A percentile compares a stretch with the other conserved stretches of the same genome.
phyloP scores from a whole-genome alignment of 352 stramenopile species.

The Phytophthora gonapodyides region DNA sequence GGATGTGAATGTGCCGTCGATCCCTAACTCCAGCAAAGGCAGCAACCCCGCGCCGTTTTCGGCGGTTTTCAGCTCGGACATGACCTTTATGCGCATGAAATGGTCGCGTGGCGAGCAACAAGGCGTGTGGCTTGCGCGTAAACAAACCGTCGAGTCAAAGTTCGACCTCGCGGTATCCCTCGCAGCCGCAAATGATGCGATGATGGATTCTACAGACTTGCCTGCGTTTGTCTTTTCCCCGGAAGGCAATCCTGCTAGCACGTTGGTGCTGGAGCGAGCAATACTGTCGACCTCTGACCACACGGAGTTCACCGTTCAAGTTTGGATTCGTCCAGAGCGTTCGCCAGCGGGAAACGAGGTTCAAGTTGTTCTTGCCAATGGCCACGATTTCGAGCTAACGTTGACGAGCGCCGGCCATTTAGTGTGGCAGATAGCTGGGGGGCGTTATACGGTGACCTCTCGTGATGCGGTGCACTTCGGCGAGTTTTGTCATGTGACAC shows the following conservation, averaged over 20 bases:
- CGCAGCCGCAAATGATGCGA: slow-evolving; percentile 39
- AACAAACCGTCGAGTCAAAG: slow-evolving; percentile 30
- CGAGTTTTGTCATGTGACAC: slow-evolving; percentile 67
- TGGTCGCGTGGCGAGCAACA: slow-evolving; percentile 86
- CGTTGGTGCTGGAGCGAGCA: slow-evolving; percentile 68
- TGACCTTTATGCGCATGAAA: slow-evolving; percentile 77
- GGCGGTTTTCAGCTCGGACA: slow-evolving; percentile 55
- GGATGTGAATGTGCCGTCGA: slow-evolving; percentile 38
- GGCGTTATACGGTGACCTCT: slow-evolving; percentile 44
- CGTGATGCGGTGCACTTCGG: slow-evolving; percentile 43
- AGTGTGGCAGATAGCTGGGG: slow-evolving; percentile 55
- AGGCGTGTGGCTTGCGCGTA: slow-evolving; percentile 76
- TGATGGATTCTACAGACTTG: slow-evolving; percentile 59
- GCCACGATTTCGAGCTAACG: slow-evolving; percentile 59
- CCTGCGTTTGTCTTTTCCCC: slow-evolving; percentile 64
- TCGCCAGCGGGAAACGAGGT: slow-evolving; percentile 20
- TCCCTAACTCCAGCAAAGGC: slow-evolving; percentile 41
- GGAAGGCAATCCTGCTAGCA: slow-evolving; percentile 45
- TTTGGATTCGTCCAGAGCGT: slow-evolving; percentile 61
- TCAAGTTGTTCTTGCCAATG: slow-evolving; percentile 67
- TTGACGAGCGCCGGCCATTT: slow-evolving; percentile 48
- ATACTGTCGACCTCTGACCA: slow-evolving; percentile 57
- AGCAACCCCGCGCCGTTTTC: slow-evolving; percentile 81
- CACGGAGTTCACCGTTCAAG: slow-evolving; percentile 64
- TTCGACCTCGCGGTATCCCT: slow-evolving; percentile 54